Evolutionary conservation across 2,329 filamentous ascomycete species (phyloP).

Genomic region (Phyllosticta citriasiana): DNA sequence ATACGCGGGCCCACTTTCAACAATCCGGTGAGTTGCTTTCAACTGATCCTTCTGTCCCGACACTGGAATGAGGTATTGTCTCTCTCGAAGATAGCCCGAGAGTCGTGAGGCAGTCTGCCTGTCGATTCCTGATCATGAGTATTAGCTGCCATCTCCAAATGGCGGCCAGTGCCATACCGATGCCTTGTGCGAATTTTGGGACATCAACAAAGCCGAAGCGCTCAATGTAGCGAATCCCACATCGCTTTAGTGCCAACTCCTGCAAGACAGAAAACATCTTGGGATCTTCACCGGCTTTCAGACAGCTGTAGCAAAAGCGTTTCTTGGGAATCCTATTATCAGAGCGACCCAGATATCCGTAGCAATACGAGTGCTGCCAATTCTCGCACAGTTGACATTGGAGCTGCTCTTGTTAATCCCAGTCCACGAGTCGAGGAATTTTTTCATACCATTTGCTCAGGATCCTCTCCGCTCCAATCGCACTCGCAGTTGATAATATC

Average conservation of each 20-base stretch:
- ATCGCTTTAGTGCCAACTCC: not conserved
- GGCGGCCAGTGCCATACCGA: not conserved
- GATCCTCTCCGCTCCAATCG: not conserved
- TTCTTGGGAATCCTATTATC: not conserved
- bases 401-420: not conserved
- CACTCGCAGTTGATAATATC: not conserved
- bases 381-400: not conserved
- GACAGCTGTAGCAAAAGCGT: not conserved
- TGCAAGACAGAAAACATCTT: not conserved
- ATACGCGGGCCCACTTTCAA: not conserved
- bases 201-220: not conserved
- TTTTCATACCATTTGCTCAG: not conserved
- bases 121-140: not conserved
- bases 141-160: not conserved
- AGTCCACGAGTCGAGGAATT: not conserved
- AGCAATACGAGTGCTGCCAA: not conserved
- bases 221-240: not conserved
- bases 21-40: not conserved
- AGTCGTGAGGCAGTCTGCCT: not conserved
- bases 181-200: not conserved
- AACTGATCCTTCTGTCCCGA: not conserved
- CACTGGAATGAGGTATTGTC: not conserved
- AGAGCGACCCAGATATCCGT: not conserved
- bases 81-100: not conserved
- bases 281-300: not conserved